phyloP scores from a whole-genome alignment of 495 filamentous ascomycete species.

The Aspergillus nanangensis region DNA sequence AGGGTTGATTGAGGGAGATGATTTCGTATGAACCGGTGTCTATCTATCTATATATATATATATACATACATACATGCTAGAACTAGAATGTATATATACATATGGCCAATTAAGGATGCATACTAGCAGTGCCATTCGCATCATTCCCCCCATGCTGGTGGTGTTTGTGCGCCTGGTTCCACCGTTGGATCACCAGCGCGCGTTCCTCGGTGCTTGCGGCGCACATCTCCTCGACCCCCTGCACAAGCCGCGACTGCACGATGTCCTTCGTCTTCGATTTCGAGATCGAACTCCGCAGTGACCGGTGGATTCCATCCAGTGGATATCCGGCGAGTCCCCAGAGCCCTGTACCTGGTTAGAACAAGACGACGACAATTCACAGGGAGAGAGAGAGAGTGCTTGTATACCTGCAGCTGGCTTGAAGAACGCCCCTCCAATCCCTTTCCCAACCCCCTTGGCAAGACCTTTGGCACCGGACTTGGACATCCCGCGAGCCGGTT shows the following conservation, averaged over 20 bases:
- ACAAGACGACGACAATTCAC: neutral
- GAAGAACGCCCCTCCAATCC: conserved; percentile 63
- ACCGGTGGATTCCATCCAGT: conserved; percentile 70
- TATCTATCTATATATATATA: no score
- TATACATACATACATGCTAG: no score
- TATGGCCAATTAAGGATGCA: no score
- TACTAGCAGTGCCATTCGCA: no score
- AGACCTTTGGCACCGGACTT: conserved; percentile 67
- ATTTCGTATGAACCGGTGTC: no score
- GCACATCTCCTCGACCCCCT: conserved; percentile 61
- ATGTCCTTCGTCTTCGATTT: conserved; percentile 66
- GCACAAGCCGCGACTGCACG: conserved; percentile 62
- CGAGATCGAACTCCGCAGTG: conserved; percentile 60
- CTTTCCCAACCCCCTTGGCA: conserved; percentile 71
- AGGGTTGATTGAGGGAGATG: no score
- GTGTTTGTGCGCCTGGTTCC: conserved; percentile 6
- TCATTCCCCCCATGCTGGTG: no score
- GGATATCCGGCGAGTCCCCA: conserved; percentile 70
- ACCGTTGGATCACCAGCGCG: conserved; percentile 14
- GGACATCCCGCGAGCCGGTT: conserved; percentile 61
- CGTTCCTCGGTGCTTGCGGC: conserved; percentile 12
- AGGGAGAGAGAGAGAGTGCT: neutral
- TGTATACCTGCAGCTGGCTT: conserved; percentile 63
- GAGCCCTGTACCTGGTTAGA: conserved; percentile 34
- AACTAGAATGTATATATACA: no score